phyloP scores from a whole-genome alignment of 768 basidiomycete genomes.

The Leccinum subtestaceum region DNA sequence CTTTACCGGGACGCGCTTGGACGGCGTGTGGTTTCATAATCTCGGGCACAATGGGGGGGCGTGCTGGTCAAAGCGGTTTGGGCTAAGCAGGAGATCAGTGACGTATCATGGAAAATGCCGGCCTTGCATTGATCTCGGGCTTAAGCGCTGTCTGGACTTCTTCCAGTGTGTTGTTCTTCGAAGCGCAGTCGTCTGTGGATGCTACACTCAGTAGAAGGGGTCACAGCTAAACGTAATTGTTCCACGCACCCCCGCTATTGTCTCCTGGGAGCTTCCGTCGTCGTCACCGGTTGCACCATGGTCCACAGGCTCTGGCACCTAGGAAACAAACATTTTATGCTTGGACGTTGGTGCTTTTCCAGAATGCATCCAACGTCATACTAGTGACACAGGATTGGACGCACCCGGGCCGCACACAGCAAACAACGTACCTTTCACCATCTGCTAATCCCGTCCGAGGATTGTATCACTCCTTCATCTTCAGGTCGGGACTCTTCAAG shows the following conservation, averaged over 20 bases:
- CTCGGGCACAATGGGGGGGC: not conserved
- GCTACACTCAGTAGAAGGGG: not conserved
- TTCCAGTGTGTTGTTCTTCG: not conserved
- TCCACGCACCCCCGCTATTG: not conserved
- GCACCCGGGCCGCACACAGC: too few relatives aligned
- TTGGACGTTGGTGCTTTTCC: too few relatives aligned
- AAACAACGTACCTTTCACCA: too few relatives aligned
- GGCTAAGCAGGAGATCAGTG: too few relatives aligned
- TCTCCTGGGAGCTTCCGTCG: not conserved
- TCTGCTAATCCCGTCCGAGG: too few relatives aligned
- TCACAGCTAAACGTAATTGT: slow-evolving; percentile 2
- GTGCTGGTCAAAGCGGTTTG: not conserved
- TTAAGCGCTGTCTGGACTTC: not conserved
- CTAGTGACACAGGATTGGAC: too few relatives aligned
- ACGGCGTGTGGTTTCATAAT: slow-evolving; percentile 8
- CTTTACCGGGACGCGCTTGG: slow-evolving; percentile 8
- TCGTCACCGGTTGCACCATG: not conserved
- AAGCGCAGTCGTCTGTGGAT: too few relatives aligned
- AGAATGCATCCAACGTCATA: too few relatives aligned
- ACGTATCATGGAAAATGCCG: slow-evolving; percentile 11
- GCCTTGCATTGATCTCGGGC: slow-evolving; percentile 22
- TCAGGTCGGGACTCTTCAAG: not conserved
- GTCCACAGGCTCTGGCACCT: not conserved
- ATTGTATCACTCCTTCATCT: too few relatives aligned
- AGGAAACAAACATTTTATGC: too few relatives aligned